Base-by-base conservation (phyloP, 2,329 filamentous ascomycete genomes). In the Trichoderma endophyticum region DNA sequence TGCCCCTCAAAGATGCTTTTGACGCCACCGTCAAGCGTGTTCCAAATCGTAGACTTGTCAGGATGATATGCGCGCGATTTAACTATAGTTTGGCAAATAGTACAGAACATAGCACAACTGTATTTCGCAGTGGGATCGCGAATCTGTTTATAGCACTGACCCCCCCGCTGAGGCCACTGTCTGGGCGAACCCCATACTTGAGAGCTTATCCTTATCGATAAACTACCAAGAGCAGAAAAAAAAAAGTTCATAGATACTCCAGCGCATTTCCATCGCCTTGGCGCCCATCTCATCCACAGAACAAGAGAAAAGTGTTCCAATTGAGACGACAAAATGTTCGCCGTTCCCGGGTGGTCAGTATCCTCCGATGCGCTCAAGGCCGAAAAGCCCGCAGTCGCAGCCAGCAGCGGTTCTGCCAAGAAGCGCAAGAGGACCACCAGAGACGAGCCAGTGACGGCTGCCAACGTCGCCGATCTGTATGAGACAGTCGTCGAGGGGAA, bases 331-430 rank as follows among this genome's bases (percentile, higher is more conserved):
- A 28, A 60, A 59, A 95, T 98, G 95, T 98, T 98, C 81, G 91
- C 94, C 11, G 95, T 98, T 34, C 93, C 93, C 78, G 96, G 96
- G 76, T 98, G 95, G 95, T 93, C 93, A 51, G 86, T 98, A 43
- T 89, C 93, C 71, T 87, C 91, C 73, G 88, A 90, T 75, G 84
- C 84, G 67, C 88, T 97, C 74, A 94, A 93, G 82, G 82, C 89
- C 34, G 93, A 97, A 82, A 87, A 84, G 73, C 73, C 75, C 12
- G 73, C 80, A 64, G 75, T 80, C 9, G 78, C 77, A 61, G 77
- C 77, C 39, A 79, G 78, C 36, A 80, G 78, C 28, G 76, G 78
- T 26, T 77, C 82, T 3, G 78, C 85, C 75, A 90, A 86, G 79
- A 89, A 90, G 82, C 87, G 89, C 74, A 90, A 90, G 83, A 84